Conservation (phyloP, 805 yeast genomes). For the Dipodascus geniculatus region DNA sequence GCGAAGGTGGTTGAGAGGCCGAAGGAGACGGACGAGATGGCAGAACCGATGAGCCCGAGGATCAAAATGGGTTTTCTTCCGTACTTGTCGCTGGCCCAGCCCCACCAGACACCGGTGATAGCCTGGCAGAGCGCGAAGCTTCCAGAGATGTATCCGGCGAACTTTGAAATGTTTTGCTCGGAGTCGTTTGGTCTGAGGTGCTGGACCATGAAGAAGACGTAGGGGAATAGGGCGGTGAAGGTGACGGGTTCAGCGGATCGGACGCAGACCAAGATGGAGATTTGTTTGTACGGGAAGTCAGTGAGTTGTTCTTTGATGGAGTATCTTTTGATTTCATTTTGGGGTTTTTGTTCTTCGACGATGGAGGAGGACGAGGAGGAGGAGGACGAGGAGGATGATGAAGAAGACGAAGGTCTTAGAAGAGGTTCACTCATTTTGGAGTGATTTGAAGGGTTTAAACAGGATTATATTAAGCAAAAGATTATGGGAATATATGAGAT, state of each 20-base stretch:
- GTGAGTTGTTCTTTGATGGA: conserved; percentile 34
- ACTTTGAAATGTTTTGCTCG: conserved; percentile 40
- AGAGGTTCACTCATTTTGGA: too few relatives aligned
- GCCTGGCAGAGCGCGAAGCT: conserved; percentile 53
- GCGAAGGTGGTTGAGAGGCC: conserved; percentile 44
- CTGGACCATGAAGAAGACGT: conserved; percentile 50
- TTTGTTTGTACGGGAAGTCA: conserved; percentile 46
- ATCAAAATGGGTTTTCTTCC: conserved; percentile 47
- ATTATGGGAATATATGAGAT: too few relatives aligned
- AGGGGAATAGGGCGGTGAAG: conserved; percentile 53
- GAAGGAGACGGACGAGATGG: conserved; percentile 35
- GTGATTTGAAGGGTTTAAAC: too few relatives aligned
- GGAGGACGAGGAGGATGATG: conserved; percentile 4
- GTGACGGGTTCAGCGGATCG: conserved; percentile 53
- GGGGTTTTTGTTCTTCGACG: neutral
- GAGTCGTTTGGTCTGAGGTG: conserved; percentile 41
- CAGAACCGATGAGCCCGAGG: conserved; percentile 42
- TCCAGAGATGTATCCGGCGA: conserved; percentile 51
- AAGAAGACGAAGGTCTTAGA: conserved; percentile 3
- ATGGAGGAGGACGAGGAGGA: conserved; percentile 1
- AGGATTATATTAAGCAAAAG: too few relatives aligned
- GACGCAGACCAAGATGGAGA: conserved; percentile 31
- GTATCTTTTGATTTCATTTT: conserved; percentile 2
- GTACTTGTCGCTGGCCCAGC: conserved; percentile 38
- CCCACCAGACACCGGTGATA: conserved; percentile 50